Conservation (phyloP, 495 filamentous ascomycete genomes). For the Aspergillus heteromorphus region DNA sequence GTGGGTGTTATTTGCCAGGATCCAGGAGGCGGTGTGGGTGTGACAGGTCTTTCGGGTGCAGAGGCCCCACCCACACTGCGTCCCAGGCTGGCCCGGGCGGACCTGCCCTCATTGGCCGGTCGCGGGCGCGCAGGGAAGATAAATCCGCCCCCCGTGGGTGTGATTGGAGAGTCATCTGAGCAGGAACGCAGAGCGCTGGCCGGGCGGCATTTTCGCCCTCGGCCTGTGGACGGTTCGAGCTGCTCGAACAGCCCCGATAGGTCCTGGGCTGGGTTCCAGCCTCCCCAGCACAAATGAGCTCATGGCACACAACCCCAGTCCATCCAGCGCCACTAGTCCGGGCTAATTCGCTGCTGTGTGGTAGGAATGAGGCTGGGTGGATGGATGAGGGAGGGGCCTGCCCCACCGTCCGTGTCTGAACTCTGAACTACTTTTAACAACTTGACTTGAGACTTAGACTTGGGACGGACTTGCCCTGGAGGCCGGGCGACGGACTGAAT, state of each 20-base stretch:
- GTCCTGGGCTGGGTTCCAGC: slow-evolving; percentile 1
- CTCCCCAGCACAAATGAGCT: background rate
- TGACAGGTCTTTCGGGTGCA: slow-evolving; percentile 8
- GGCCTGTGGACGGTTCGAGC: background rate
- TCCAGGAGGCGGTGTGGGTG: slow-evolving; percentile 10
- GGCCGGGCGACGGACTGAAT: background rate
- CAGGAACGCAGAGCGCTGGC: background rate
- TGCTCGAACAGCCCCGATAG: background rate
- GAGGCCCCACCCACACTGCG: slow-evolving; percentile 8
- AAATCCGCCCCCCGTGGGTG: slow-evolving; percentile 5
- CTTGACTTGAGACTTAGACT: too few species aligned
- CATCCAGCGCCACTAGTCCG: background rate
- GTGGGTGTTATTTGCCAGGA: background rate
- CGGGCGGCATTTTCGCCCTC: background rate
- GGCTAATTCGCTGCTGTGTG: background rate
- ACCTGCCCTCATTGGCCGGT: slow-evolving; percentile 1
- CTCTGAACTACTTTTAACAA: background rate
- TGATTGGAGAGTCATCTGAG: slow-evolving; percentile 4
- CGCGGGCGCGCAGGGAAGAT: slow-evolving; percentile 5
- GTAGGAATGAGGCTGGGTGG: slow-evolving; percentile 1
- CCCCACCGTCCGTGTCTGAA: background rate
- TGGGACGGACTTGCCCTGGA: background rate
- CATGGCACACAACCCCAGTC: background rate
- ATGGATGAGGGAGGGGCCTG: background rate
- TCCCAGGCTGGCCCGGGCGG: slow-evolving; percentile 2